Evolutionary conservation across 495 filamentous ascomycete species (phyloP), one percentile per base, ranked within the genome.

Genomic region (Chaetomium fimeti): DNA sequence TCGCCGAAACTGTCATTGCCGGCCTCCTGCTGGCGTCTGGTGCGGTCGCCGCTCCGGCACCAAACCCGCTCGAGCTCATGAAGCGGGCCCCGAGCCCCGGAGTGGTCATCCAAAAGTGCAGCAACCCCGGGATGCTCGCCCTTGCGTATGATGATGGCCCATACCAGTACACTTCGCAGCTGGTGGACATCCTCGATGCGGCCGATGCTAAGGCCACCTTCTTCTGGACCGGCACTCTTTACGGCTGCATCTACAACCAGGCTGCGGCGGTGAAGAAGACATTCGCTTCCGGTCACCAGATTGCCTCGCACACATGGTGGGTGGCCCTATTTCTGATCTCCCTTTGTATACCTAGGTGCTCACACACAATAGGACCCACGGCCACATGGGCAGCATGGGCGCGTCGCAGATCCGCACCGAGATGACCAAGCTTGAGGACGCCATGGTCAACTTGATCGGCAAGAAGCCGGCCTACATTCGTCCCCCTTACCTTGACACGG

Each of bases 111-210:
- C 74, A 69, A 27, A 72, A 76, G 52, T 82, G 79, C 72, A 64
- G 66, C 57, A 71, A 69, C 61, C 74, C 79, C 1, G 77, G 77
- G 28, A 71, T 77, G 63, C 71, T 81, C 15, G 76, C 78, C 2
- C 67, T 82, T 47, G 91, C 90, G 0, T 93, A 84, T 71, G 89
- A 92, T 60, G 90, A 93, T 68, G 90, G 90, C 0, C 89, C 90
- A 11, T 87, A 85, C 55, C 75, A 81, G 38, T 91, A 88, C 73
- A 92, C 89, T 0, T 72, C 70, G 9, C 79, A 84, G 57, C 79
- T 92, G 27, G 78, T 92, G 29, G 84, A 91, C 69, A 74, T 88
- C 43, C 82, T 92, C 32, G 83, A 84, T 54, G 74, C 72, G 47
- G 88, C 85, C 67, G 76, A 80, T 27, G 85, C 84, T 11, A 88